Percentiles rank a stretch among this genome's conserved stretches.
These are phyloP conservation scores for Dothistroma septosporum DNA, from an alignment of 2,329 filamentous ascomycete genomes.

Conservation along the genomic window DNA sequence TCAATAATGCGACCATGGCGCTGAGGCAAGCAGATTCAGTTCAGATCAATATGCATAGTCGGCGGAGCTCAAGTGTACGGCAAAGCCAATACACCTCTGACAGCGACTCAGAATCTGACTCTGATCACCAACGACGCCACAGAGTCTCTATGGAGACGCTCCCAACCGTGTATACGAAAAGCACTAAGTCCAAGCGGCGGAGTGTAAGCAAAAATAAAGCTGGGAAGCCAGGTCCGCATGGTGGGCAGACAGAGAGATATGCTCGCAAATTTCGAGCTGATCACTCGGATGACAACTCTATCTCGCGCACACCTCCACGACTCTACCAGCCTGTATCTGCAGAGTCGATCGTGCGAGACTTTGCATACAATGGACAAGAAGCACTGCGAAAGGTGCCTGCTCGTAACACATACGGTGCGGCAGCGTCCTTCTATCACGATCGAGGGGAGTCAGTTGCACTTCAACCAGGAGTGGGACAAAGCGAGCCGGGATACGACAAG, in stretches of 20 bases:
- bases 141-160: constrained; percentile 9
- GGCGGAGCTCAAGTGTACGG: constrained; percentile 6
- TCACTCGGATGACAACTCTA: constrained; percentile 19
- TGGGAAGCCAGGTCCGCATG: not conserved
- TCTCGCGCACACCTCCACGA: constrained; percentile 26
- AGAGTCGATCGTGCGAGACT: constrained; percentile 34
- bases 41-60: constrained; percentile 12
- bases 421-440: constrained; percentile 58
- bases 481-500: constrained; percentile 15
- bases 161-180: constrained; percentile 8
- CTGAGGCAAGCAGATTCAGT: constrained; percentile 32
- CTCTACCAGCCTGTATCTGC: constrained; percentile 29
- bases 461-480: constrained; percentile 55
- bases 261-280: not conserved
- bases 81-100: constrained; percentile 7
- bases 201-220: not conserved
- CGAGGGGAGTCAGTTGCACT: constrained; percentile 55
- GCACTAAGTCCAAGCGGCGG: constrained; percentile 3
- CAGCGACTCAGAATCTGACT: not conserved
- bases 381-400: not conserved
- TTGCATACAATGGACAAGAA: constrained; percentile 25
- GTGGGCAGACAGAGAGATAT: not conserved
- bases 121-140: not conserved
- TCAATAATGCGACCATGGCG: constrained; percentile 38
- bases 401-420: constrained; percentile 45